phyloP scores from a whole-genome alignment of 257 asterid genomes.

The Solanum sejunctum region DNA sequence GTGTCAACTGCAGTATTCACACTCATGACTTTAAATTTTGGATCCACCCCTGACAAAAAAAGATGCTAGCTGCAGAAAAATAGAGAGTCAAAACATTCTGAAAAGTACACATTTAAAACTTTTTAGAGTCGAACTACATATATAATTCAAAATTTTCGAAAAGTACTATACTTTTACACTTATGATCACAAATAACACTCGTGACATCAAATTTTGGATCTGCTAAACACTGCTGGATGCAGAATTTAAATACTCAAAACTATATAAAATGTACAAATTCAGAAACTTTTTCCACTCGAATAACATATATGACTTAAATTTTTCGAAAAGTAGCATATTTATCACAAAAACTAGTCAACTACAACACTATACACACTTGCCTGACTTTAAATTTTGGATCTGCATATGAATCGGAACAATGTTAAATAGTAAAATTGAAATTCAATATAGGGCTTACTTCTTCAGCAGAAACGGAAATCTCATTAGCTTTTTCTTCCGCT shows the following conservation, averaged over 20 bases:
- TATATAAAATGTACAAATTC: not conserved
- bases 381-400: not conserved
- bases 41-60: not conserved
- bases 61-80: not conserved
- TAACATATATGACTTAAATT: not conserved
- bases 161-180: too few relatives aligned
- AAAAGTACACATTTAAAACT: not conserved
- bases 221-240: not conserved
- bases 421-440: not conserved
- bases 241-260: not conserved
- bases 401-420: not conserved
- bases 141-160: not conserved
- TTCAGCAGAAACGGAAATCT: slow-evolving; percentile 95
- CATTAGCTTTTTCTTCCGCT: slow-evolving; percentile 97
- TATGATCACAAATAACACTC: too few relatives aligned
- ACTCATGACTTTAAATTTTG: not conserved
- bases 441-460: slow-evolving; percentile 32
- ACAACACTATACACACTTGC: not conserved
- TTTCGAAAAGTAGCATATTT: not conserved
- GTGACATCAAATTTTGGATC: too few relatives aligned
- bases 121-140: not conserved
- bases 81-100: not conserved
- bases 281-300: not conserved
- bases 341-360: not conserved
- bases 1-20: not conserved